A percentile compares a stretch with the other conserved stretches of the same genome.
Evolutionary conservation across 2,329 filamentous ascomycete genomes (phyloP).

Genomic region (Penicillium corylophilum): DNA sequence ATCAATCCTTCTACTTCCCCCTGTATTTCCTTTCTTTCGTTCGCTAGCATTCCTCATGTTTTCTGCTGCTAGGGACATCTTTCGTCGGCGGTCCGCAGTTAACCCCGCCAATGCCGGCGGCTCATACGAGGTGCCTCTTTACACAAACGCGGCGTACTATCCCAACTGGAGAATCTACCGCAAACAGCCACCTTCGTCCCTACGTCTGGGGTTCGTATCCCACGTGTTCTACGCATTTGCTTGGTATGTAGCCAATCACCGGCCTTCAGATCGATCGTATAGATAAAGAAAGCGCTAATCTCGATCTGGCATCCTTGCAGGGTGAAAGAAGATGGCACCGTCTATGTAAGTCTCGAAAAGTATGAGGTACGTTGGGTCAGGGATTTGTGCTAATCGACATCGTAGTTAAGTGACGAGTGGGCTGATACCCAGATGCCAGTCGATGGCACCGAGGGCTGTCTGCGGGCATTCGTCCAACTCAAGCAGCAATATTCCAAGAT

Average conservation of each 20-base stretch:
- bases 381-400: slow-evolving; percentile 3
- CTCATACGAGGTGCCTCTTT: slow-evolving; percentile 40
- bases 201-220: slow-evolving; percentile 74
- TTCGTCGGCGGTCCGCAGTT: slow-evolving; percentile 18
- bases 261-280: slow-evolving; percentile 2
- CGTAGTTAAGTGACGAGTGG: slow-evolving; percentile 74
- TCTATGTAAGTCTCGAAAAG: slow-evolving; percentile 61
- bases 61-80: slow-evolving; percentile 17
- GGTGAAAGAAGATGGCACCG: slow-evolving; percentile 68
- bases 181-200: slow-evolving; percentile 68
- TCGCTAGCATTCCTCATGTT: slow-evolving; percentile 11
- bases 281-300: slow-evolving; percentile 25
- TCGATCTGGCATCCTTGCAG: slow-evolving; percentile 40
- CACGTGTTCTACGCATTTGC: slow-evolving; percentile 84
- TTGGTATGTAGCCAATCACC: slow-evolving; percentile 43
- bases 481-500: slow-evolving; percentile 70
- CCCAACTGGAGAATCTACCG: slow-evolving; percentile 75
- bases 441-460: slow-evolving; percentile 67
- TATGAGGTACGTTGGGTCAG: background rate
- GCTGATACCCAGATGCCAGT: slow-evolving; percentile 71
- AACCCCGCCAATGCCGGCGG: slow-evolving; percentile 17
- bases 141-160: slow-evolving; percentile 75
- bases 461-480: slow-evolving; percentile 70
- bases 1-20: background rate
- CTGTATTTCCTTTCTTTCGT: background rate